Percentiles rank a stretch among this genome's conserved stretches.
Conservation (phyloP, 805 yeast genomes). For the Candida insectalens region DNA sequence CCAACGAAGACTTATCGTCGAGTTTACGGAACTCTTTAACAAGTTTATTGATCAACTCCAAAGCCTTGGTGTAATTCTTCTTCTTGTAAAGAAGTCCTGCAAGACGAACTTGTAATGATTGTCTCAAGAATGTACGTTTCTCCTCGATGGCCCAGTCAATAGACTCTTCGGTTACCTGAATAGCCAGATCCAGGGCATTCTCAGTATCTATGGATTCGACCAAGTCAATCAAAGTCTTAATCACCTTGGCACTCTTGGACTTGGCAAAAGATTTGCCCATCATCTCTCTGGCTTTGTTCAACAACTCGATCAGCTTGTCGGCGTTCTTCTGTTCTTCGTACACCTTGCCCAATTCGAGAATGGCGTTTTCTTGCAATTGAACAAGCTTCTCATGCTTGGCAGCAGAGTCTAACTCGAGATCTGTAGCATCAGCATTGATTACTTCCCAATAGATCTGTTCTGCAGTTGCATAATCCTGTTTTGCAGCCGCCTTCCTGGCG, state of each 20-base stretch:
- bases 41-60: conserved; percentile 60
- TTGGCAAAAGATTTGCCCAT: conserved; percentile 66
- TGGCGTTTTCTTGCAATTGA: conserved; percentile 57
- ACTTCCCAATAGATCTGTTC: conserved; percentile 49
- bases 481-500: conserved; percentile 51
- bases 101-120: conserved; percentile 75
- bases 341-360: conserved; percentile 66
- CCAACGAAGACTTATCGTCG: conserved; percentile 91
- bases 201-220: conserved; percentile 47
- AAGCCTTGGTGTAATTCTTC: conserved; percentile 54
- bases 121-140: conserved; percentile 82
- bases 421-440: conserved; percentile 22
- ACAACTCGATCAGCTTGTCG: conserved; percentile 47
- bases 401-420: conserved; percentile 5
- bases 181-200: conserved; percentile 43
- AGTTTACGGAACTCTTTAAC: conserved; percentile 82
- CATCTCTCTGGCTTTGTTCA: conserved; percentile 58
- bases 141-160: conserved; percentile 81
- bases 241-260: conserved; percentile 89
- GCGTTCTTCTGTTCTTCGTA: conserved; percentile 43
- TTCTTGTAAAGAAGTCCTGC: conserved; percentile 66
- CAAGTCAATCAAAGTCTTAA: conserved; percentile 70
- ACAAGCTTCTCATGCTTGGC: conserved; percentile 29
- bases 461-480: conserved; percentile 43
- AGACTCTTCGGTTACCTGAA: conserved; percentile 63